Percentiles rank a stretch among this genome's conserved stretches.
Conservation (phyloP, 2,329 filamentous ascomycete species). For the Ampelomyces quisqualis region DNA sequence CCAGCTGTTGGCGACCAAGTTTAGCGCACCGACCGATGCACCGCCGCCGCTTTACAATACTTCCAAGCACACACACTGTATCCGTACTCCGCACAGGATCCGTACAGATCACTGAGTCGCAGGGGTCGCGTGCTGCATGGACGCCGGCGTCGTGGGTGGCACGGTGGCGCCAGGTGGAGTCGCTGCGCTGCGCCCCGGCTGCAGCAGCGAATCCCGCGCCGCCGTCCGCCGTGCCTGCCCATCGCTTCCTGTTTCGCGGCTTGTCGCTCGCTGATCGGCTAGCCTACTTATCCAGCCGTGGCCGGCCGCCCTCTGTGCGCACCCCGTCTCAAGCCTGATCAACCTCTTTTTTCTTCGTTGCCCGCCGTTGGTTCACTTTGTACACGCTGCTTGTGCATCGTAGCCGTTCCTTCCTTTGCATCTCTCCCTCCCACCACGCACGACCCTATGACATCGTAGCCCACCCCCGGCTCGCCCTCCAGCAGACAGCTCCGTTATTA, state of each 20-base stretch:
- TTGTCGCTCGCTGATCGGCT: conserved; percentile 43
- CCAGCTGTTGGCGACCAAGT: conserved; percentile 35
- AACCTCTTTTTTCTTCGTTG: conserved; percentile 45
- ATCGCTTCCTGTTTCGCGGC: conserved; percentile 48
- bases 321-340: conserved; percentile 45
- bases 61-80: too few relatives aligned
- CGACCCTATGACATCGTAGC: conserved; percentile 36
- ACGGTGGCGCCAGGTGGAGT: conserved; percentile 37
- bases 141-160: conserved; percentile 37
- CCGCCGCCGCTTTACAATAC: conserved; percentile 42
- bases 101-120: conserved; percentile 32
- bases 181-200: conserved; percentile 42
- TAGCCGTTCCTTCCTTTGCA: conserved; percentile 45
- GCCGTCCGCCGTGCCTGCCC: conserved; percentile 43
- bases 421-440: conserved; percentile 24
- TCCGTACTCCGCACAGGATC: too few relatives aligned
- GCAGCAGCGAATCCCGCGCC: conserved; percentile 42
- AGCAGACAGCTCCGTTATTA: conserved; percentile 46
- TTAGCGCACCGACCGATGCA: conserved; percentile 43
- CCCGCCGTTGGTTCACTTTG: conserved; percentile 22
- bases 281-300: conserved; percentile 44
- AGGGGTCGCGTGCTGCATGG: conserved; percentile 36
- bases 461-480: conserved; percentile 34
- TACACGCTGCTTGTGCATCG: conserved; percentile 38
- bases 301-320: conserved; percentile 41